Base-by-base conservation (phyloP, 805 yeast genomes). In the Yamadazyma kitorensis region DNA sequence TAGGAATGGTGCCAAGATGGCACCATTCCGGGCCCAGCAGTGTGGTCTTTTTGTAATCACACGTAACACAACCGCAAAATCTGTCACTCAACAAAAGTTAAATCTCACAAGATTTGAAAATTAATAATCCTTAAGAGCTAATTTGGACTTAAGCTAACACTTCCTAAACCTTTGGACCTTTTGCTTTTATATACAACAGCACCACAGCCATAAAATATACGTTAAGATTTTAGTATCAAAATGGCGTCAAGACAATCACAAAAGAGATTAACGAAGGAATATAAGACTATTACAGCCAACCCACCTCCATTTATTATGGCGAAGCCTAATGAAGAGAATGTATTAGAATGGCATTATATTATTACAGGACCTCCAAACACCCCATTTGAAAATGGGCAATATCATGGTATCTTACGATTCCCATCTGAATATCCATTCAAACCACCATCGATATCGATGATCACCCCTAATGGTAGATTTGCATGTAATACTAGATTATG, bases 351-450 rank as follows among this genome's bases (percentile, higher is more conserved):
- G 96, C 96, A 88, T 58, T 91, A 86, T 54, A 74, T 89, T 20
- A 82, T 91, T 33, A 81, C 87, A 0, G 98, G 98, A 1, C 96
- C 97, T 4, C 88, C 93, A 10, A 81, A 80, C 24, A 85, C 96
- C 1, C 94, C 94, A 3, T 91, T 83, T 57, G 82, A 73, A 36
- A 77, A 76, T 15, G 97, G 97, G 0, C 93, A 86, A 54, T 88
- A 84, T 54, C 96, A 88, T 52, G 96, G 97, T 2, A 74, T 86
- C n/a, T 68, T 88, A 15, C 64, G 81, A 11, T 86, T 88, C 56
- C 94, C 95, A 0, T 59, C 74, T 10, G 95, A 87, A 47, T 88
- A 88, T 49, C 97, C 96, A 0, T 86, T 85, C 66, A 80, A 85
- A 46, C 96, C 96, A 8, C 96, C 96, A 1, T 76, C 94, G 9